Evolutionary conservation across 169 alveolate species (phyloP), one percentile per base, ranked within the genome.

Genomic region (Toxoplasma gondii): DNA sequence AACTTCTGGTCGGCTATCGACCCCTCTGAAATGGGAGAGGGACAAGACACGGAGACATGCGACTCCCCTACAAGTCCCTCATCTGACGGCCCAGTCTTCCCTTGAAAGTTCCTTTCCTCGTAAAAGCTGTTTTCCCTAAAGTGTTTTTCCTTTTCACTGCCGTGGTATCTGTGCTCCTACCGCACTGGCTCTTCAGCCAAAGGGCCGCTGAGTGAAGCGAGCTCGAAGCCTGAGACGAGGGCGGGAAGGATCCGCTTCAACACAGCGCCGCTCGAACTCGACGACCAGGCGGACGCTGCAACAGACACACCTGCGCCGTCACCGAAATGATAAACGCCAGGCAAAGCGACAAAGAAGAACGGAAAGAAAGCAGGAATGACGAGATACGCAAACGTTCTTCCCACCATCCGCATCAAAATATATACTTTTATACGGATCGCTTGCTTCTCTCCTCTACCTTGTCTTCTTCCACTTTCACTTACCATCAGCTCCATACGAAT

Each of bases 101-200:
- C 58, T 12, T 49, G 58, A 49, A 12, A 4, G 58, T 49, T 49
- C 58, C 22, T 49, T 49, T 49, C 58, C 58, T 4, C 12, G n/a
- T n/a, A n/a, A n/a, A n/a, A n/a, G n/a, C n/a, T n/a, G n/a, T n/a
- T n/a, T n/a, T n/a, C n/a, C n/a, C n/a, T n/a, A n/a, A n/a, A n/a
- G n/a, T n/a, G n/a, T n/a, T n/a, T n/a, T n/a, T n/a, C n/a, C n/a
- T n/a, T n/a, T n/a, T n/a, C n/a, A n/a, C 12, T 4, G 58, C 58
- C 58, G 4, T 12, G 22, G 58, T 12, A 31, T 64, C n/a, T 64
- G 24, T 16, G n/a, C 7, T 45, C 90, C 16, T 54, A 87, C 95
- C 95, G 36, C 43, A 93, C 44, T 1, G 93, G 93, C 86, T 93
- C 95, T 38, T 93, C 95, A 58, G 93, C 91, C 27, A 93, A 67